These are phyloP conservation scores for Nothophoma quercina DNA, from an alignment of 2,329 filamentous ascomycete species.

Conservation along the genomic window DNA sequence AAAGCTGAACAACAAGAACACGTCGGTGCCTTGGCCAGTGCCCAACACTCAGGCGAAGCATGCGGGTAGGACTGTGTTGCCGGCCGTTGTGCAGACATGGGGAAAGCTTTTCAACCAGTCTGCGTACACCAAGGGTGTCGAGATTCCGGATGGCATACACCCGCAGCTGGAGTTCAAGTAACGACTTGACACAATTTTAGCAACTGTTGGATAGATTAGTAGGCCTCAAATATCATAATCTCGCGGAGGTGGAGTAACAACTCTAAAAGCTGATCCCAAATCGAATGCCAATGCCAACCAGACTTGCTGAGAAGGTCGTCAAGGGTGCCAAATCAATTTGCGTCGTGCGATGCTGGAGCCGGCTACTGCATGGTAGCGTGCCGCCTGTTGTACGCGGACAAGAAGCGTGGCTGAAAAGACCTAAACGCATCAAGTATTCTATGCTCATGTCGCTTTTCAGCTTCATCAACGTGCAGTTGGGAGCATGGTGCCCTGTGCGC, in stretches of 20 bases:
- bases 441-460: no score
- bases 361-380: no score
- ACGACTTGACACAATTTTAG: neutral
- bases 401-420: no score
- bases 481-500: neutral
- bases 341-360: no score
- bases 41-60: constrained; percentile 37
- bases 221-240: neutral
- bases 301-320: no score
- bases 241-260: no score
- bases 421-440: no score
- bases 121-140: constrained; percentile 41
- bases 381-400: no score
- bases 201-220: neutral
- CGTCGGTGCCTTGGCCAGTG: constrained; percentile 37
- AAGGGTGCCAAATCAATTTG: no score
- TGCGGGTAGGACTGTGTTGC: constrained; percentile 38
- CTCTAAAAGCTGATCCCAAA: no score
- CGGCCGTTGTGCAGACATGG: constrained; percentile 36
- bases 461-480: no score
- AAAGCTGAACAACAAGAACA: constrained; percentile 40
- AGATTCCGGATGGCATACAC: constrained; percentile 46
- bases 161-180: constrained; percentile 41
- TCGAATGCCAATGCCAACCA: no score
- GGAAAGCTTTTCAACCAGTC: constrained; percentile 27